Evolutionary conservation across 2,329 filamentous ascomycete genomes (phyloP).

Genomic region (Penicillium sp.): DNA sequence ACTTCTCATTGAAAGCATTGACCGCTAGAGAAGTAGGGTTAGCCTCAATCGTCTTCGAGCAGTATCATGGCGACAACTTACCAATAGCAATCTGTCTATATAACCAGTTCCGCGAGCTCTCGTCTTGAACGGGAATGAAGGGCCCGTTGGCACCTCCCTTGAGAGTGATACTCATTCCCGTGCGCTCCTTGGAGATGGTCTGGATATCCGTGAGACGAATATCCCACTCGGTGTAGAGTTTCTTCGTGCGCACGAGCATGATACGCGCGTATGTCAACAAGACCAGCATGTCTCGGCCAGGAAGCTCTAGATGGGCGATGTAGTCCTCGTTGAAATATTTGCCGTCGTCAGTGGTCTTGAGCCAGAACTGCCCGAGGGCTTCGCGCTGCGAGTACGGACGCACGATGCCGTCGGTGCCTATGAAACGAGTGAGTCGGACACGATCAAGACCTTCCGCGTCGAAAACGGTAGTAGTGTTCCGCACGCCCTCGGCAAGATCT

Average conservation of each 20-base stretch:
- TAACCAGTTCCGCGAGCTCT: conserved; percentile 68
- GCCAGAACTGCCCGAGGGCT: conserved; percentile 95
- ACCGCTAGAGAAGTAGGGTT: conserved; percentile 47
- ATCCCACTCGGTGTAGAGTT: conserved; percentile 90
- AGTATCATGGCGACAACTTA: conserved; percentile 28
- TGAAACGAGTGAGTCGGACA: conserved; percentile 88
- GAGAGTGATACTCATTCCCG: conserved; percentile 82
- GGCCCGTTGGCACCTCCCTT: conserved; percentile 91
- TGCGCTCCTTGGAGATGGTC: conserved; percentile 95
- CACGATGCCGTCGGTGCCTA: conserved; percentile 88
- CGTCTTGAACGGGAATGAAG: conserved; percentile 90
- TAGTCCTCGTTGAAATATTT: conserved; percentile 98
- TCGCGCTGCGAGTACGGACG: conserved; percentile 92
- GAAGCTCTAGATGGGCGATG: conserved; percentile 91
- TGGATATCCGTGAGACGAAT: conserved; percentile 93
- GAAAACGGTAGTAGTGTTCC: conserved; percentile 98
- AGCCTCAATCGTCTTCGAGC: conserved; percentile 2
- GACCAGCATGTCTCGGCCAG: conserved; percentile 80
- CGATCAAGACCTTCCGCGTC: conserved; percentile 92
- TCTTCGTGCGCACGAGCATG: conserved; percentile 83
- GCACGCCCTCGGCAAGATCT: conserved; percentile 91
- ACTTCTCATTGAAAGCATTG: conserved; percentile 67
- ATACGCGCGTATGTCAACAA: conserved; percentile 88
- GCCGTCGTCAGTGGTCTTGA: conserved; percentile 96
- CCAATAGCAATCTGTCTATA: conserved; percentile 64